A percentile compares a stretch with the other conserved stretches of the same genome.
These are phyloP conservation scores for Syzygium malaccense DNA, from an alignment of 441 rosid species.

Conservation along the genomic window DNA sequence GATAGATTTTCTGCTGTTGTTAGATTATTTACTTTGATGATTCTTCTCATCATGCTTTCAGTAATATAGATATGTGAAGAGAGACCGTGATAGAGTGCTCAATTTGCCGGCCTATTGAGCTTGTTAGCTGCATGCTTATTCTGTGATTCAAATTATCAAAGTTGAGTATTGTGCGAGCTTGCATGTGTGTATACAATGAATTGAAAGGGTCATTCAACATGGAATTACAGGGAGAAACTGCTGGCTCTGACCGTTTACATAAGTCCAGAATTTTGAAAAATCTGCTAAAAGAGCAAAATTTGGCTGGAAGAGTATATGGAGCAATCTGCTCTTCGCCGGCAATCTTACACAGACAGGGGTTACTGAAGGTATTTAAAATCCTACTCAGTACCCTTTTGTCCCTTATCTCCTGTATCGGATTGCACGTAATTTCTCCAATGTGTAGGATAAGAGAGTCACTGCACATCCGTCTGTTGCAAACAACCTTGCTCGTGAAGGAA, in stretches of 20 bases:
- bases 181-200: not conserved
- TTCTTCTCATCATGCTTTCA: not conserved
- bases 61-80: not conserved
- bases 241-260: slow-evolving; percentile 50
- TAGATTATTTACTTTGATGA: not conserved
- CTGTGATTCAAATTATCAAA: not conserved
- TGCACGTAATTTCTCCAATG: not conserved
- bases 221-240: slow-evolving; percentile 52
- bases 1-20: not conserved
- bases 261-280: slow-evolving; percentile 71
- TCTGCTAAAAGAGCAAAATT: slow-evolving; percentile 73
- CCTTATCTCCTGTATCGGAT: not conserved
- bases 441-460: slow-evolving; percentile 56
- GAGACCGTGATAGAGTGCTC: not conserved
- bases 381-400: not conserved
- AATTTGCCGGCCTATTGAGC: not conserved
- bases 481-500: slow-evolving; percentile 16
- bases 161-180: not conserved
- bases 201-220: not conserved
- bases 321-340: slow-evolving; percentile 62
- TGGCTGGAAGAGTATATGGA: slow-evolving; percentile 61
- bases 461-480: slow-evolving; percentile 43
- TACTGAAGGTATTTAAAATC: slow-evolving; percentile 48
- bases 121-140: not conserved
- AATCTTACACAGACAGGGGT: slow-evolving; percentile 55